Evolutionary conservation across 2,329 filamentous ascomycete species (phyloP).

Genomic region (Sporothrix pseudoabietina): DNA sequence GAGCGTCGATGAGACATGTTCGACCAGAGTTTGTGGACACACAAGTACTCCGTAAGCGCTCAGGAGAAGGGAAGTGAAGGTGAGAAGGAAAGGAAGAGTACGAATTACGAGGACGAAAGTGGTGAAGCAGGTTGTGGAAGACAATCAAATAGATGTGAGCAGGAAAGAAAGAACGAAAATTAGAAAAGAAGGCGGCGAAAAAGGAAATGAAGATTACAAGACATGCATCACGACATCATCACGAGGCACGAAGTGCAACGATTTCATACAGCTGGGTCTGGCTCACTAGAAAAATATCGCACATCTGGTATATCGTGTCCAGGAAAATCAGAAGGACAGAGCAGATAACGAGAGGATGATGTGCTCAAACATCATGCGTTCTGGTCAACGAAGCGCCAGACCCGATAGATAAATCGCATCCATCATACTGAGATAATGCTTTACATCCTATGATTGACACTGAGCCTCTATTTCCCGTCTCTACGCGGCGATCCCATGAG

Average conservation of each 20-base stretch:
- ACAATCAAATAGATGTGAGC: neutral
- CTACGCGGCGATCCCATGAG: constrained; percentile 8
- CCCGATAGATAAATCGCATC: neutral
- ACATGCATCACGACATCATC: neutral
- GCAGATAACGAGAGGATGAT: constrained; percentile 16
- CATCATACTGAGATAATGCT: neutral
- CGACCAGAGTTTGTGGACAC: constrained; percentile 27
- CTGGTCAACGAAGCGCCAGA: neutral
- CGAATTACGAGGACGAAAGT: neutral
- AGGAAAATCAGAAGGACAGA: neutral
- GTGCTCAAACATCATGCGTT: constrained; percentile 24
- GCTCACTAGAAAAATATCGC: neutral
- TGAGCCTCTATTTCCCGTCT: constrained; percentile 18
- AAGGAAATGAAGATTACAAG: neutral
- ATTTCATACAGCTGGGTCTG: neutral
- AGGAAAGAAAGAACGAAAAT: neutral
- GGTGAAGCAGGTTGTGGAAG: neutral
- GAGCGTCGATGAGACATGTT: constrained; percentile 42
- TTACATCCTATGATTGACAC: constrained; percentile 18
- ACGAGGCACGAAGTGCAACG: neutral
- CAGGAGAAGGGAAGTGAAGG: neutral
- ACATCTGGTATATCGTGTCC: neutral
- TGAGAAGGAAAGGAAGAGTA: neutral
- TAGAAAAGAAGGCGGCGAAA: neutral
- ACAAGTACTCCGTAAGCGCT: constrained; percentile 19